Evolutionary conservation across 208 protist genomes (phyloP), one percentile per base, ranked within the genome.

Genomic region (Trypanosoma platydactyli): DNA sequence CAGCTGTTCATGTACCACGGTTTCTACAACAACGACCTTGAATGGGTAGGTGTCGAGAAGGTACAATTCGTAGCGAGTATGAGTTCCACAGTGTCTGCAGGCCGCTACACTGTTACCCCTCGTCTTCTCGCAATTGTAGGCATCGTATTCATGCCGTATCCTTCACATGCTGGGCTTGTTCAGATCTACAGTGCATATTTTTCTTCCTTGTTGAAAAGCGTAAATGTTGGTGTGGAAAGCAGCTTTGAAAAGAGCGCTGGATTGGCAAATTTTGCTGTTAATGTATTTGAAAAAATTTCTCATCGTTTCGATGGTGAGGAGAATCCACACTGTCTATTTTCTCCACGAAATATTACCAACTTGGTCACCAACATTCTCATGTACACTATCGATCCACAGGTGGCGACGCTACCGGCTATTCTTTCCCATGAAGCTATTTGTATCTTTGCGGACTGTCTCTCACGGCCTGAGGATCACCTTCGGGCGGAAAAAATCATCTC

Each of bases 21-120:
- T n/a, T 99, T 98, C 74, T 99, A 98, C 80, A 97, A 98, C 84
- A 81, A 84, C 51, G 89, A 97, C 35, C 81, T 98, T n/a, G 97
- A 99, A 72, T 99, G 96, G 94, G 86, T 99, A 20, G 77, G 79
- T 15, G 65, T 98, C 0, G 95, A 99, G 55, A 79, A 79, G 30
- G 77, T 99, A 40, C 95, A 98, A 79, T 80, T 99, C 58, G 94
- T 98, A 3, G 92, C 80, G 18, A 97, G 86, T 49, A 98, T 99
- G 94, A 98, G 96, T 80, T 89, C 94, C 5, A 60, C 69, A 3
- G 82, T 76, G 20, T 97, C 95, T 24, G 86, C 94, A 16, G 97
- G 95, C 5, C 86, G 96, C 38, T 95, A 98, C 81, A 53, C 87
- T 1, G 86, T 99, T 18, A 84, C 92, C 7, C 83, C 92, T 22